Base-by-base conservation (phyloP, 2,329 filamentous ascomycete genomes). In the Sporothrix sp. region DNA sequence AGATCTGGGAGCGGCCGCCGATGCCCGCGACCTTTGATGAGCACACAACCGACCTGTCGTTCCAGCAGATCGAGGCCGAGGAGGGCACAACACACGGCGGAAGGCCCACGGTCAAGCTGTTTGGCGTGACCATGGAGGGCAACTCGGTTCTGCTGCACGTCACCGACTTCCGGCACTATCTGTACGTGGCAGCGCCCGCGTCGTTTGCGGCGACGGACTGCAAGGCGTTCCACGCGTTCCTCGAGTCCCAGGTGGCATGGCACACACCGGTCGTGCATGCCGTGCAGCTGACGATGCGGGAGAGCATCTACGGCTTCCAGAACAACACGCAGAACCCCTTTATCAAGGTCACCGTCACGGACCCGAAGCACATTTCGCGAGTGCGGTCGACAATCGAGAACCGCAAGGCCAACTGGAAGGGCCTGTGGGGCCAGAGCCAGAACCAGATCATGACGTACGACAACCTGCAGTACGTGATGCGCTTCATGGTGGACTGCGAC, bases 401-500 rank as follows among this genome's bases (percentile, higher is more conserved):
- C 8, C 83, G 85, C 9, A 73, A 78, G 52, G 84, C 86, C 53
- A 96, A 97, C 63, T 97, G 88, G 78, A 95, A 91, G 65, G 82
- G 84, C 4, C 75, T 96, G 66, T 98, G 93, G 91, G 56, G 56
- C 16, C 85, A 81, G 58, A 77, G 72, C 18, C 71, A 75, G 7
- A 79, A 78, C 18, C 85, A 85, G 18, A 81, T 97, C 57, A 78
- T 90, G 65, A 97, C 93, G 0, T 98, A 91, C 61, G 93, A 98
- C 71, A 96, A 84, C 58, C 90, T 98, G 52, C 87, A 95, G 72
- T 98, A 96, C 63, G 81, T 97, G 23, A 69, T 97, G 57, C 79
- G 93, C 47, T 97, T 98, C 68, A 98, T 98, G 93, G 91, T 98
- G 45, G 93, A 98, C 66, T 94, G 86, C 58, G 85, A 90, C 66